Evolutionary conservation across 306 rosid species (phyloP), one percentile per base, ranked within the genome.

Genomic region (Gleditsia sinensis): DNA sequence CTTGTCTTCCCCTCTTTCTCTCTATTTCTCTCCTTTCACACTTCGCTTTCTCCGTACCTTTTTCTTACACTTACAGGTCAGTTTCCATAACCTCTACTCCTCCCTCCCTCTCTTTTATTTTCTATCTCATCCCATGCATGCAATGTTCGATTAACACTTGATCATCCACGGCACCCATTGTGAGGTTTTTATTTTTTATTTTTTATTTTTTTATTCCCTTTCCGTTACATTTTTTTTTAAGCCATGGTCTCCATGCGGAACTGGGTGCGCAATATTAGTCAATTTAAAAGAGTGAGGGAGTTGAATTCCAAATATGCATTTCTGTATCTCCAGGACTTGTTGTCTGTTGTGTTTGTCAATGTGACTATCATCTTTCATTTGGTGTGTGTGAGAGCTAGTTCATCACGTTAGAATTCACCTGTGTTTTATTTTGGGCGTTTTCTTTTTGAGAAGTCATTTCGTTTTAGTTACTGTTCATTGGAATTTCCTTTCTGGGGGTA

Each of bases 1-100:
- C 21, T 28, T 21, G 20, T 60, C 20, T 33, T 1, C 7, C 9
- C 9, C 62, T 4, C 12, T 59, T 53, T 59, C 21, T 46, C 10
- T 55, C 56, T 56, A 13, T 11, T 27, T 13, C 37, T 54, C 8
- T 10, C 34, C 45, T 53, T 45, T 65, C 25, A 56, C 71, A 66
- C 32, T 67, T 20, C 30, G 1, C 0, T 25, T 34, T 45, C 0
- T 34, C 53, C 0, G 34, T 1, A 1, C 1, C 10, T 13, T 53
- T 77, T 64, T 59, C 67, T 67, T 23, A 7, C 55, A 28, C 36
- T 16, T 17, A 10, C 67, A 59, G 82, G 82, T 73, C 64, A 37
- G 75, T 34, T 75, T 14, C 25, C 19, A 16, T 25, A 3, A 23
- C 6, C n/a, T 64, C 64, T 32, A 11, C 0, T 36, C 37, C 13